A percentile compares a stretch with the other conserved stretches of the same genome.
Conservation (phyloP, 176 grass and related monocot genomes). For the maize (Zea mays) region DNA sequence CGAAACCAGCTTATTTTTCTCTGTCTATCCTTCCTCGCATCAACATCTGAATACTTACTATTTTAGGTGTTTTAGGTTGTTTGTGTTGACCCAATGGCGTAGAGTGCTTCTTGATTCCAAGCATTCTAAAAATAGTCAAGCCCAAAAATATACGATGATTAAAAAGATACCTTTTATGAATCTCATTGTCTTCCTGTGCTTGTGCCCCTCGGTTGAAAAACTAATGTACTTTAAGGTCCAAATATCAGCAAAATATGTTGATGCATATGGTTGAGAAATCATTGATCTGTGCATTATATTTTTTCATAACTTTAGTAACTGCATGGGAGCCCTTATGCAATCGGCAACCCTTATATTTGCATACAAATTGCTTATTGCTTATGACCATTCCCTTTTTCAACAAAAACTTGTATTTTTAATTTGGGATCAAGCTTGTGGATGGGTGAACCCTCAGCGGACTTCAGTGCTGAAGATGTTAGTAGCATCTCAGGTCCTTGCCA, state of each 20-base stretch:
- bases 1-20: not conserved
- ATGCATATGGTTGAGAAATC: not conserved
- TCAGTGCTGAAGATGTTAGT: constrained; percentile 46
- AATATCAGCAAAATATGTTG: not conserved
- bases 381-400: not conserved
- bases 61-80: too few relatives aligned
- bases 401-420: constrained; percentile 35
- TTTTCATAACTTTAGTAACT: not conserved
- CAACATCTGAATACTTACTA: not conserved
- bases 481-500: constrained; percentile 45
- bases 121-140: not conserved
- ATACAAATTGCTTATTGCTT: constrained; percentile 16
- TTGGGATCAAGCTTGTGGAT: constrained; percentile 57
- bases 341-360: not conserved
- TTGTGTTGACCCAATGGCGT: too few relatives aligned
- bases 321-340: not conserved
- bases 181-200: not conserved
- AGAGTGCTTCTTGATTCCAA: too few relatives aligned
- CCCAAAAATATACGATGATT: not conserved
- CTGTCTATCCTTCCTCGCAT: not conserved
- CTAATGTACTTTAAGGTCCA: not conserved
- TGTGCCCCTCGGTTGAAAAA: not conserved
- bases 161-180: not conserved
- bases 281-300: not conserved
- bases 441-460: constrained; percentile 50